phyloP scores from a whole-genome alignment of 78 protist genomes.

The slime mould (Dictyostelium discoideum) region DNA sequence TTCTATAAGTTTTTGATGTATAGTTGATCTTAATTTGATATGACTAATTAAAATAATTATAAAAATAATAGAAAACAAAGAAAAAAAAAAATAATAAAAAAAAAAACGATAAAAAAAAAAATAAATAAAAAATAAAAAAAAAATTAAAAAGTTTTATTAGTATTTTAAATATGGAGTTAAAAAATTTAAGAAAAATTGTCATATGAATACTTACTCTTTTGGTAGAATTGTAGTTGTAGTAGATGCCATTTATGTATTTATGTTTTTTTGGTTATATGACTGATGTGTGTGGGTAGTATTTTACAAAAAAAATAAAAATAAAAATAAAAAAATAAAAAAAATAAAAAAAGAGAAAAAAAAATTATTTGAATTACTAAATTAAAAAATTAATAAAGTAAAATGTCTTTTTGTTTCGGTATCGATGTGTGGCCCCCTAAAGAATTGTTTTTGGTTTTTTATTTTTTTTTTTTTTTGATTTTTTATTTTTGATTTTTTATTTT shows the following conservation, averaged over 20 bases:
- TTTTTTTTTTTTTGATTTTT: too few species aligned
- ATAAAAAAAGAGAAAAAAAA: too few species aligned
- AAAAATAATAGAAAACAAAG: neutral
- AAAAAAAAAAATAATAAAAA: too few species aligned
- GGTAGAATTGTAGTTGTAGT: constrained; percentile 6
- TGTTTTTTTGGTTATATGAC: neutral
- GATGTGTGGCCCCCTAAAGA: neutral
- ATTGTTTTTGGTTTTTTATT: too few species aligned
- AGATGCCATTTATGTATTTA: neutral
- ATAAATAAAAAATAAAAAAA: too few species aligned
- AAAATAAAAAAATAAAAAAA: too few species aligned
- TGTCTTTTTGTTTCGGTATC: neutral
- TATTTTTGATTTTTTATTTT: too few species aligned
- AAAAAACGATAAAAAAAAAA: too few species aligned
- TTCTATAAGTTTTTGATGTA: constrained; percentile 66
- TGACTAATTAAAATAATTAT: constrained; percentile 15
- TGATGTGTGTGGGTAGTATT: neutral
- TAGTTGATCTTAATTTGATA: constrained; percentile 61
- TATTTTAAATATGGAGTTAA: too few species aligned
- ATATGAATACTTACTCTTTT: constrained; percentile 10
- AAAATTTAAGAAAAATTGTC: neutral
- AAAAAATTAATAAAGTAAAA: neutral
- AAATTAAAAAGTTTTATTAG: too few species aligned
- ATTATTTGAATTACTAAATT: neutral
- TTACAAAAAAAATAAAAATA: too few species aligned